A percentile compares a stretch with the other conserved stretches of the same genome.
Evolutionary conservation across 495 filamentous ascomycete species (phyloP).

Genomic region (Oleoguttula mirabilis): DNA sequence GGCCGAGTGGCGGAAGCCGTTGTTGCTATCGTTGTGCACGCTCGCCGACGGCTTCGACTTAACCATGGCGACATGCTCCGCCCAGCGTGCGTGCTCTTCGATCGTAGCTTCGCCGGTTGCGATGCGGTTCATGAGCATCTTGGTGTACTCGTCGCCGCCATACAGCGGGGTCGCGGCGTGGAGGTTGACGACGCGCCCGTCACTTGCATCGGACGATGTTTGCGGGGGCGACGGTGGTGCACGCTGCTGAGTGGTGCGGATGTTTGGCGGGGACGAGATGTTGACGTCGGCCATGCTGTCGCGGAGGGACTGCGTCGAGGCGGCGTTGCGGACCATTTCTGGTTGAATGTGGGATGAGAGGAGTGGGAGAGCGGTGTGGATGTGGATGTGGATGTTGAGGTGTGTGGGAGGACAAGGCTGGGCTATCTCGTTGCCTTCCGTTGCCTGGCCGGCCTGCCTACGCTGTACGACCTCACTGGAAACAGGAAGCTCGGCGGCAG

Average conservation of each 20-base stretch:
- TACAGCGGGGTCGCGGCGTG: conserved; percentile 2
- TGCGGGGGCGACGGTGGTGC: not conserved
- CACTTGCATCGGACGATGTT: not conserved
- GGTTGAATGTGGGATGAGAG: not conserved
- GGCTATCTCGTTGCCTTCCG: not conserved
- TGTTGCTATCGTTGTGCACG: not conserved
- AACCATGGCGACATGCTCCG: conserved; percentile 1
- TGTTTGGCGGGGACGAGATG: conserved; percentile 1
- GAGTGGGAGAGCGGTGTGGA: not conserved
- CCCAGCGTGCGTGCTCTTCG: conserved; percentile 1
- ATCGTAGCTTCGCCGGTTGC: conserved; percentile 5
- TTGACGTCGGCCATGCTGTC: conserved; percentile 8
- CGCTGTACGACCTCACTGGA: not conserved
- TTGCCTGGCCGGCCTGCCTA: not conserved
- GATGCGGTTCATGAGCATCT: conserved; percentile 8
- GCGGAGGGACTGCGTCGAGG: conserved; percentile 10
- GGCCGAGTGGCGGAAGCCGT: not conserved
- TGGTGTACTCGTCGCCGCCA: conserved; percentile 9
- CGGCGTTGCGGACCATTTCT: conserved; percentile 15
- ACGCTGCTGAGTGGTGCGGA: not conserved
- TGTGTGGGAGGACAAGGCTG: not conserved
- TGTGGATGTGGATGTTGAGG: not conserved
- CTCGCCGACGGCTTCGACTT: not conserved
- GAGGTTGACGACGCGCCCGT: not conserved
- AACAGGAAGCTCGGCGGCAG: no score